Base-by-base conservation (phyloP, 306 rosid species). In the Trifolium pratense region DNA sequence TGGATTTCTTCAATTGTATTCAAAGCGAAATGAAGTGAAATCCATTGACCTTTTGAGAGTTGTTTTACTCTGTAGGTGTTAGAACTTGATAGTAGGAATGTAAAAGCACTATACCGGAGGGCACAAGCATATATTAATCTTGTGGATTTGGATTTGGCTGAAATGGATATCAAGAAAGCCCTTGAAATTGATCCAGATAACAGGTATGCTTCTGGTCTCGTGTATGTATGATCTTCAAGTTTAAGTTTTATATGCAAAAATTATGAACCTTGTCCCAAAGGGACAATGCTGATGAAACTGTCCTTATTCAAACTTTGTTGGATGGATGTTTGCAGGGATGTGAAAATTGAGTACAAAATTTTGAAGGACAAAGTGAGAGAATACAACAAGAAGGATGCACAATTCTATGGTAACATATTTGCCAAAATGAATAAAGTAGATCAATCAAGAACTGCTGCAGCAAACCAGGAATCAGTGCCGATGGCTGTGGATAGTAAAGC, bases 61-160 rank as follows among this genome's bases (percentile, higher is more conserved):
- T 51, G 39, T n/a, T 58, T 10, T 46, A 55, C 36, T 12, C 9
- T 51, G 40, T 58, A 91, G 96, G 99, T 87, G 31, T 68, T 94
- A 20, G 99, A 94, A 70, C 82, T 86, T 11, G 93, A 91, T 78
- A 79, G 89, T 51, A 79, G 75, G 53, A 95, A 91, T 66, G 97
- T 95, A 13, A 95, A 95, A 84, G 97, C 97, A 42, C 84, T 91
- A n/a, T 95, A 88, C 66, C 86, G 97, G 74, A 90, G 99, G 79
- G 96, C 93, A 21, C 99, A 90, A 64, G 97, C 99, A 21, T 87
- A 88, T 59, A 85, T 91, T 16, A 86, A 91, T 65, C 78, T 90
- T 42, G 86, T 88, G 13, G 99, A 95, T 46, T 81, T 95, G 86
- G 97, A 91, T 80, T 80, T 95, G 71, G 97, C 97, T 40, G 99